Percentiles rank a stretch among this genome's conserved stretches.
Evolutionary conservation across 2,329 filamentous ascomycete genomes (phyloP).

Genomic region (Cytospora leucostoma): DNA sequence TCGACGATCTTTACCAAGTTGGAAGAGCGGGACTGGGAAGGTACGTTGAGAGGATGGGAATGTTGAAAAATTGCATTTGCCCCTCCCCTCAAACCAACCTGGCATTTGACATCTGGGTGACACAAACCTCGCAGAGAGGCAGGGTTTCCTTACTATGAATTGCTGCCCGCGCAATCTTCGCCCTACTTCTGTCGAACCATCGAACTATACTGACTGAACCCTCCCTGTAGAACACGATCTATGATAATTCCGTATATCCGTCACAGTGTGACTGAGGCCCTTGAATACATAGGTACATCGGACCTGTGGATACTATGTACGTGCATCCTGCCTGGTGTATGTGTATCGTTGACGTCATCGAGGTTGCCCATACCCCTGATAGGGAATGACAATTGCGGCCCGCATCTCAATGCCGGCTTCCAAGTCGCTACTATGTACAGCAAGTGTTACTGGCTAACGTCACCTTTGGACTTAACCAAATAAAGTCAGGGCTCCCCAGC

Average conservation of each 20-base stretch:
- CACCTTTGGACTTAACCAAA: too few relatives aligned
- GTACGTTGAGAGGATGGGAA: slow-evolving; percentile 23
- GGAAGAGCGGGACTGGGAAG: slow-evolving; percentile 11
- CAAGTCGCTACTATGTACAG: not conserved
- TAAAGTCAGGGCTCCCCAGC: too few relatives aligned
- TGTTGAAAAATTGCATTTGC: slow-evolving; percentile 25
- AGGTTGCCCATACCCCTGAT: not conserved
- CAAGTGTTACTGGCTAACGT: too few relatives aligned
- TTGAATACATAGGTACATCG: not conserved
- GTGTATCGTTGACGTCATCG: not conserved
- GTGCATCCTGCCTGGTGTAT: not conserved
- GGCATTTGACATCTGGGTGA: not conserved
- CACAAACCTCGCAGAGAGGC: not conserved
- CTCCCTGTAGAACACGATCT: not conserved
- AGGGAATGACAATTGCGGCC: not conserved
- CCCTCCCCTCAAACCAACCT: not conserved
- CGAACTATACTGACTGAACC: too few relatives aligned
- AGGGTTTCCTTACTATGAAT: not conserved
- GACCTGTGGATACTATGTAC: too few relatives aligned
- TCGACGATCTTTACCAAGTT: slow-evolving; percentile 12
- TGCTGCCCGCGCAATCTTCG: not conserved
- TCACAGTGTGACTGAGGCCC: too few relatives aligned
- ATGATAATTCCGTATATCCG: too few relatives aligned
- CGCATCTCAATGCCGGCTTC: not conserved
- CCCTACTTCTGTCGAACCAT: not conserved